Evolutionary conservation across 2,329 filamentous ascomycete genomes (phyloP).

Genomic region (Westerdykella aurantiaca): DNA sequence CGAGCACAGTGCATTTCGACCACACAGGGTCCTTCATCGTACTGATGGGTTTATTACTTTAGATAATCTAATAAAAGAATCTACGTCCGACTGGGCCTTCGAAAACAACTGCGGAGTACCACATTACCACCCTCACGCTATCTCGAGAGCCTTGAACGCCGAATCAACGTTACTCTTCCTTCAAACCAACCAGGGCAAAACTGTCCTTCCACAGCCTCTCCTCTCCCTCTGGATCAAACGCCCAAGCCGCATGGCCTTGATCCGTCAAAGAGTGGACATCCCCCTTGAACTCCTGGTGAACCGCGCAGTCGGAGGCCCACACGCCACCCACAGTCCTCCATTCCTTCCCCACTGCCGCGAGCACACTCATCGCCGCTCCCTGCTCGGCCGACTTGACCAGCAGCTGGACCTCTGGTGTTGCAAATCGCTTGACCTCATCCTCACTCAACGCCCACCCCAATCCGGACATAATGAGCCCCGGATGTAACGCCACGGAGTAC

Average conservation of each 20-base stretch:
- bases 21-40: too few species aligned
- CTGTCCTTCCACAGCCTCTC: conserved; percentile 26
- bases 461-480: conserved; percentile 14
- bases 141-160: background rate
- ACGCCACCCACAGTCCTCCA: conserved; percentile 30
- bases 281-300: conserved; percentile 7
- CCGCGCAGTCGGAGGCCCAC: conserved; percentile 31
- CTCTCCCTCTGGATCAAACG: conserved; percentile 24
- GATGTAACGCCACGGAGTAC: conserved; percentile 14
- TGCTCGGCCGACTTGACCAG: conserved; percentile 31
- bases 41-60: too few species aligned
- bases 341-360: conserved; percentile 31
- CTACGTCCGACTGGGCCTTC: too few species aligned
- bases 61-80: too few species aligned
- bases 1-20: too few species aligned
- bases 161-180: conserved; percentile 1
- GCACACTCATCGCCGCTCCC: conserved; percentile 39
- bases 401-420: conserved; percentile 1
- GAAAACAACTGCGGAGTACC: too few species aligned
- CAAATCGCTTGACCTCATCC: background rate
- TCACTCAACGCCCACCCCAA: conserved; percentile 6
- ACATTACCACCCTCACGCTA: background rate
- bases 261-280: conserved; percentile 6
- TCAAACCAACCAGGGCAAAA: conserved; percentile 14
- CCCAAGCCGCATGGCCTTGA: conserved; percentile 15